Evolutionary conservation across 768 basidiomycete genomes (phyloP).

Genomic region (Galerina marginata): DNA sequence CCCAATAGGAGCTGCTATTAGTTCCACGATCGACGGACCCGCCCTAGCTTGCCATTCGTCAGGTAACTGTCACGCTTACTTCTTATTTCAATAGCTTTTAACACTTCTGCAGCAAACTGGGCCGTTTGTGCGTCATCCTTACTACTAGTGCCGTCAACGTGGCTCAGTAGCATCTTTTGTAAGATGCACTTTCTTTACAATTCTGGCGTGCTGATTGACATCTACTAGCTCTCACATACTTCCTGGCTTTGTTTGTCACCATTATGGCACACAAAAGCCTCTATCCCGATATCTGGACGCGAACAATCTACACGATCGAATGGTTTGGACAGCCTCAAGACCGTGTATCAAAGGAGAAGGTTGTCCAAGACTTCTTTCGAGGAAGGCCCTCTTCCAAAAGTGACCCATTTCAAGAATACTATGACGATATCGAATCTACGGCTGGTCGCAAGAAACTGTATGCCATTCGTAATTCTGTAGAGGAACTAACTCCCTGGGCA

Average conservation of each 20-base stretch:
- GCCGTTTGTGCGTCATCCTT: slow-evolving; percentile 52
- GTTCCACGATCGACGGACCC: slow-evolving; percentile 49
- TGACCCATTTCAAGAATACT: slow-evolving; percentile 21
- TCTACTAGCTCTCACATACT: slow-evolving; percentile 48
- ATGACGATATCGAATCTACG: slow-evolving; percentile 36
- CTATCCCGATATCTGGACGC: slow-evolving; percentile 57
- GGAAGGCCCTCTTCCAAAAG: slow-evolving; percentile 11
- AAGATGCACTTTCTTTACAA: slow-evolving; percentile 21
- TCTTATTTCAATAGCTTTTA: slow-evolving; percentile 5
- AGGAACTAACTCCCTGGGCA: slow-evolving; percentile 55
- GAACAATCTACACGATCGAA: slow-evolving; percentile 53
- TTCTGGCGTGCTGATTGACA: not conserved
- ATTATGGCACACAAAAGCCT: slow-evolving; percentile 48
- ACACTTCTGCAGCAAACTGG: slow-evolving; percentile 39
- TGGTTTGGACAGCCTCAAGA: slow-evolving; percentile 53
- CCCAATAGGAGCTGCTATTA: slow-evolving; percentile 52
- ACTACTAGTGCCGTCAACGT: slow-evolving; percentile 51
- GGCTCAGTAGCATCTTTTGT: slow-evolving; percentile 56
- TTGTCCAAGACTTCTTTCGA: slow-evolving; percentile 15
- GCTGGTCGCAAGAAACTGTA: slow-evolving; percentile 22
- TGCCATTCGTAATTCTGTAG: slow-evolving; percentile 16
- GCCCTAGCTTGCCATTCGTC: slow-evolving; percentile 28
- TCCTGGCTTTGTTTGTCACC: slow-evolving; percentile 55
- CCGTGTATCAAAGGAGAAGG: slow-evolving; percentile 19
- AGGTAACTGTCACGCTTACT: slow-evolving; percentile 33